Evolutionary conservation across 2,329 filamentous ascomycete species (phyloP).

Genomic region (Myriosclerotinia scirpicola): DNA sequence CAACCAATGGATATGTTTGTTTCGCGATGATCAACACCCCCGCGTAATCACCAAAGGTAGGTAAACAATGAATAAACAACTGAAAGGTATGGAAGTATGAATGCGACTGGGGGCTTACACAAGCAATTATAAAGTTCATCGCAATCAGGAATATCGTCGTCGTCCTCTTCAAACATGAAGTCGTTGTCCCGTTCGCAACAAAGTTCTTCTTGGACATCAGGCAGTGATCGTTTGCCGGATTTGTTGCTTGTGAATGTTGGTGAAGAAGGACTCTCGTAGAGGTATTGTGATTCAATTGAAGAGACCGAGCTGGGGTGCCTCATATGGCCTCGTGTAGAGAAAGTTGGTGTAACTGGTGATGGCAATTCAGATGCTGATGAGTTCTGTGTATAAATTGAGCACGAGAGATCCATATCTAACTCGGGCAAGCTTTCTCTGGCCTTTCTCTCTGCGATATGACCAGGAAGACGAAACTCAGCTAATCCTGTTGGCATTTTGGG

Average conservation of each 20-base stretch:
- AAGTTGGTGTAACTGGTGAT: conserved; percentile 70
- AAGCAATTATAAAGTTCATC: conserved; percentile 65
- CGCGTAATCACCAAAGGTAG: conserved; percentile 17
- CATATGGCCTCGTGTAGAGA: conserved; percentile 59
- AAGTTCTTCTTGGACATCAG: conserved; percentile 83
- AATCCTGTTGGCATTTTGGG: conserved; percentile 45
- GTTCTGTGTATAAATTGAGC: conserved; percentile 37
- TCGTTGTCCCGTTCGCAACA: conserved; percentile 61
- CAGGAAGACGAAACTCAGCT: conserved; percentile 55
- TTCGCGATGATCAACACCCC: conserved; percentile 21
- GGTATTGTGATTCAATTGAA: conserved; percentile 63
- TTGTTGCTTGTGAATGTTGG: conserved; percentile 53
- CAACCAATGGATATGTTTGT: conserved; percentile 10
- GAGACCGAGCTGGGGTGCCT: conserved; percentile 75
- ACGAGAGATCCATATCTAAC: conserved; percentile 38
- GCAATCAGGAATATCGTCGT: conserved; percentile 31
- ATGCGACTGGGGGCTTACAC: conserved; percentile 57
- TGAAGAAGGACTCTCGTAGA: conserved; percentile 58
- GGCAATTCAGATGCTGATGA: conserved; percentile 60
- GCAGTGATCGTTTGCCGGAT: conserved; percentile 65
- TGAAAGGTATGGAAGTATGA: not conserved
- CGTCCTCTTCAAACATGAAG: conserved; percentile 46
- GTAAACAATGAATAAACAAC: not conserved
- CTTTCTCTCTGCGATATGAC: conserved; percentile 53
- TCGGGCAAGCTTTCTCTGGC: conserved; percentile 44